Evolutionary conservation across 2,329 filamentous ascomycete species (phyloP), one percentile per base, ranked within the genome.

Genomic region (Nemania diffusa): DNA sequence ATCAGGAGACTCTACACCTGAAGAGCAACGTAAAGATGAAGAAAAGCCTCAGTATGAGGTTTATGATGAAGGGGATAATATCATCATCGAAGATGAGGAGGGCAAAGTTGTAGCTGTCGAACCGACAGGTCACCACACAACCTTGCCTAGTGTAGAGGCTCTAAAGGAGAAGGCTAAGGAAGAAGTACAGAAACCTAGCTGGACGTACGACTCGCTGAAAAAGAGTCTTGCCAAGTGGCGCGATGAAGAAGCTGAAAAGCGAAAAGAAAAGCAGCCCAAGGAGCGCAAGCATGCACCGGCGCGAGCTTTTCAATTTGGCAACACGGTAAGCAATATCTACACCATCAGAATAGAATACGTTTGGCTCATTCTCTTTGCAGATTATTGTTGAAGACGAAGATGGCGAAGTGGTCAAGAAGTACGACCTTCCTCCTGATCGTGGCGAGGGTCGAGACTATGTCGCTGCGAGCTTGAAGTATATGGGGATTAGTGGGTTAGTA

Each of bases 341-440:
- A n/a, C 55, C 27, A 7, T 11, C 26, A 13, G 27, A 1, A 13
- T 44, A 9, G 29, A 22, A 8, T 9, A 40, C 26, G 9, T 20
- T 1, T 32, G 4, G 48, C 62, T 57, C 27, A 57, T 24, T 15
- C n/a, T 11, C 1, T 13, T 44, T 17, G 59, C 20, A 92, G 82
- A 93, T 97, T 71, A 95, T 97, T 76, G 91, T 97, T 17, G 92
- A 97, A 80, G 92, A 97, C 69, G 91, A 92, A 78, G 90, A 94
- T 73, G 92, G 92, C 50, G 93, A 97, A 77, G 93, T 97, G 34
- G 87, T 97, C 77, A 94, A 94, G 81, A 90, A 92, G 64, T 94
- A 94, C 76, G 90, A 94, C 70, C 85, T 95, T 29, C 90, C 91
- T 0, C 81, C 84, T 0, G 79, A 87, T 27, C 87, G 84, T 69